phyloP scores from a whole-genome alignment of 164 flowering plant genomes.

The Liquidambar formosana region DNA sequence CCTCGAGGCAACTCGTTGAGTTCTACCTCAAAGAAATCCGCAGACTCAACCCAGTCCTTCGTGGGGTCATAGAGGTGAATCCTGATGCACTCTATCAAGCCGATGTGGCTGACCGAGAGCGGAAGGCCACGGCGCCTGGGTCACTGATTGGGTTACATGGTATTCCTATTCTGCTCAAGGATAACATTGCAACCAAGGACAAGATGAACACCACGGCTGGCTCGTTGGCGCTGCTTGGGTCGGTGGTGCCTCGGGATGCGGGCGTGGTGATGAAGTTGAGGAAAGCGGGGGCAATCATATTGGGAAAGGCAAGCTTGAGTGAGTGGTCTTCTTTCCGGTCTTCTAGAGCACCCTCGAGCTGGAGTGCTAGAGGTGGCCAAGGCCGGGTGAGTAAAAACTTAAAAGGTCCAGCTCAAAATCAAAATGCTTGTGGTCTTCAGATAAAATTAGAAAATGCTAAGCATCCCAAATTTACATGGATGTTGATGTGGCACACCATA shows the following conservation, averaged over 20 bases:
- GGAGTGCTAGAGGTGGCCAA: slow-evolving; percentile 7
- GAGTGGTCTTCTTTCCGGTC: slow-evolving; percentile 1
- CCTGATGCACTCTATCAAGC: slow-evolving; percentile 56
- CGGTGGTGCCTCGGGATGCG: too few species aligned
- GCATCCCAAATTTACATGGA: too few species aligned
- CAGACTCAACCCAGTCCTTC: slow-evolving; percentile 40
- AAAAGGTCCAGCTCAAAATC: too few species aligned
- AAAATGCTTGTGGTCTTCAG: too few species aligned
- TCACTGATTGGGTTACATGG: slow-evolving; percentile 42
- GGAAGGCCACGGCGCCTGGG: slow-evolving; percentile 11
- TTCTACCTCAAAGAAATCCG: slow-evolving; percentile 41
- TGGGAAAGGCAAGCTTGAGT: slow-evolving; percentile 5
- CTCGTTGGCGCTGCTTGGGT: too few species aligned
- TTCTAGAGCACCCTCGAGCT: background rate
- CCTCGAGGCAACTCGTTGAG: slow-evolving; percentile 50
- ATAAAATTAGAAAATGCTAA: too few species aligned
- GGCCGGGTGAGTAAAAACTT: background rate
- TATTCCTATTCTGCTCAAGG: slow-evolving; percentile 56
- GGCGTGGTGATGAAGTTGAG: too few species aligned
- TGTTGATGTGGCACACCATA: too few species aligned
- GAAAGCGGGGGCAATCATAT: background rate
- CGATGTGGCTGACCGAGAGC: slow-evolving; percentile 43
- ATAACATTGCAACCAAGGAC: slow-evolving; percentile 28
- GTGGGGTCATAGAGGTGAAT: slow-evolving; percentile 58
- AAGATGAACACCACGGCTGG: too few species aligned